Conservation (phyloP, 176 grass and related monocot species). For the Zea luxurians region DNA sequence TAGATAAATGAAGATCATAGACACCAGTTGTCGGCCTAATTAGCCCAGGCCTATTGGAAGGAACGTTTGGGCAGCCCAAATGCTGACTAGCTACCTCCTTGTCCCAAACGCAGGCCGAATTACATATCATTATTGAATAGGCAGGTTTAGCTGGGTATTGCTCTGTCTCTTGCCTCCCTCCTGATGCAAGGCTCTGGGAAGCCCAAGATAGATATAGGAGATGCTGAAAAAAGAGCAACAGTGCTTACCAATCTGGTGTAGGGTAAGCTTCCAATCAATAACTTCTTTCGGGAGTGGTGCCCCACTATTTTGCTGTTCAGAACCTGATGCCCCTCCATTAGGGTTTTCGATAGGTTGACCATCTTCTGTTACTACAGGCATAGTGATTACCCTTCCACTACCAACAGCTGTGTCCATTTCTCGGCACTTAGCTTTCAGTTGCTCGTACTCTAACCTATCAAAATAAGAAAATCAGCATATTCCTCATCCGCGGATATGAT, state of each 20-base stretch:
- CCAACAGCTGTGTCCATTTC: slow-evolving; percentile 86
- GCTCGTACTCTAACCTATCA: slow-evolving; percentile 87
- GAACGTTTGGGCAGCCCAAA: not conserved
- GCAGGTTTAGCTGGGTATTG: not conserved
- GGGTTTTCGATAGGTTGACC: slow-evolving; percentile 60
- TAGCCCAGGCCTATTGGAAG: not conserved
- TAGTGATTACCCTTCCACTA: slow-evolving; percentile 74
- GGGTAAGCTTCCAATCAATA: slow-evolving; percentile 87
- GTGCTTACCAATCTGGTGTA: slow-evolving; percentile 93
- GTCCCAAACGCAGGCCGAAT: not conserved
- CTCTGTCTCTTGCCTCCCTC: not conserved
- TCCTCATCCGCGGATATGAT: slow-evolving; percentile 17
- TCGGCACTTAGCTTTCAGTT: slow-evolving; percentile 81
- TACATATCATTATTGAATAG: too few relatives aligned
- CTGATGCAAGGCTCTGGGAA: not conserved
- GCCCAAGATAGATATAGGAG: not conserved
- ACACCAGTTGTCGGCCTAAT: not conserved
- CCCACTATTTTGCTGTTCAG: slow-evolving; percentile 39
- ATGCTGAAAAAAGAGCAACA: not conserved
- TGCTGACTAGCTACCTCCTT: slow-evolving; percentile 9
- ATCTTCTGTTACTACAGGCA: slow-evolving; percentile 86
- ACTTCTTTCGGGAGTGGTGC: slow-evolving; percentile 50
- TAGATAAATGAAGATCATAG: slow-evolving; percentile 10
- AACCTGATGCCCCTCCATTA: slow-evolving; percentile 32
- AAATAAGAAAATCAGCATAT: slow-evolving; percentile 40